phyloP scores from a whole-genome alignment of 2,329 filamentous ascomycete genomes.

The Emmonsiellopsis sp. region DNA sequence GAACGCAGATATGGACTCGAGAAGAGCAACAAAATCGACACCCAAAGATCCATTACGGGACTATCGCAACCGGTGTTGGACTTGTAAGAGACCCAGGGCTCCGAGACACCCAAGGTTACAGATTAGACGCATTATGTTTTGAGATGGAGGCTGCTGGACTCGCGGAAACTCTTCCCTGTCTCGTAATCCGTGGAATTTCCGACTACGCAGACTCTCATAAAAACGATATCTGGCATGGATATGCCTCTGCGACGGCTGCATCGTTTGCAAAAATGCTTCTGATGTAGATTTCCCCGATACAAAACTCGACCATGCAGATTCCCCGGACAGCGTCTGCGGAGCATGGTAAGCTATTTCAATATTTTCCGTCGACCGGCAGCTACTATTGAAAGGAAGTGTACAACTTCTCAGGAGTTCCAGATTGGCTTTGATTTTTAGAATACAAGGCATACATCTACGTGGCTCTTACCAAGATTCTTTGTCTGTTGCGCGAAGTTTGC shows the following conservation, averaged over 20 bases:
- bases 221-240: conserved; percentile 17
- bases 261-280: conserved; percentile 13
- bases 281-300: too few species aligned
- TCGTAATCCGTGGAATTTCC: conserved; percentile 18
- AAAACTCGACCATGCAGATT: too few species aligned
- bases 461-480: too few species aligned
- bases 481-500: too few species aligned
- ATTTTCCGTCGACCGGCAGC: too few species aligned
- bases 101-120: not conserved
- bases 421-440: too few species aligned
- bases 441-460: too few species aligned
- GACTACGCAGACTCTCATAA: conserved; percentile 20
- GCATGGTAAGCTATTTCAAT: too few species aligned
- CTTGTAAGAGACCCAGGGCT: not conserved
- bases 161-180: conserved; percentile 14
- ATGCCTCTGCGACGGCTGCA: conserved; percentile 16
- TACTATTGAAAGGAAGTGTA: too few species aligned
- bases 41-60: not conserved
- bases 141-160: not conserved
- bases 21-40: not conserved
- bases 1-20: not conserved
- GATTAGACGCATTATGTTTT: not conserved
- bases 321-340: too few species aligned
- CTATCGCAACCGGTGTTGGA: not conserved
- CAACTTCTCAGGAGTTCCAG: too few species aligned